A percentile compares a stretch with the other conserved stretches of the same genome.
These are phyloP conservation scores for Silene conica DNA, from an alignment of 148 eudicot genomes.

Conservation along the genomic window DNA sequence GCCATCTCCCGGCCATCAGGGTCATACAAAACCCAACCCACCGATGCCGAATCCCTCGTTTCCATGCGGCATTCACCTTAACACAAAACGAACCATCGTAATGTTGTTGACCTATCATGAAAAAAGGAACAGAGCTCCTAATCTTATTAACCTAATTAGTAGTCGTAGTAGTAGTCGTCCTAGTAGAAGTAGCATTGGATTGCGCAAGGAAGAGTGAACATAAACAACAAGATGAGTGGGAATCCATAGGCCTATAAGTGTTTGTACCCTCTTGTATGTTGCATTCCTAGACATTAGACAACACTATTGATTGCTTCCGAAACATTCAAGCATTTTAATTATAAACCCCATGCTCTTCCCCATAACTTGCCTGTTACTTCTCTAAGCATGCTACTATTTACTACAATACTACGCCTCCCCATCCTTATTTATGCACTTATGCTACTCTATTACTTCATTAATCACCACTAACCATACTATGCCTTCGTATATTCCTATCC, in stretches of 20 bases:
- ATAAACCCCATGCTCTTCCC: conserved; percentile 36
- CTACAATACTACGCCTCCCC: conserved; percentile 1
- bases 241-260: conserved; percentile 5
- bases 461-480: too few species aligned
- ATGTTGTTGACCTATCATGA: too few species aligned
- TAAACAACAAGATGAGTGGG: conserved; percentile 3
- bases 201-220: not conserved
- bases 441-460: too few species aligned
- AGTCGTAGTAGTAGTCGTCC: too few species aligned
- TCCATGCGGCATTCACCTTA: too few species aligned
- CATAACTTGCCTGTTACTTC: conserved; percentile 23
- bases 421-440: conserved; percentile 4
- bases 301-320: conserved; percentile 41
- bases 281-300: conserved; percentile 34
- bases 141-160: too few species aligned
- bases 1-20: too few species aligned
- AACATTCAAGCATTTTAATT: conserved; percentile 38
- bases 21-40: too few species aligned
- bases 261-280: conserved; percentile 4
- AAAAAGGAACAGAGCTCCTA: too few species aligned
- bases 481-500: too few species aligned
- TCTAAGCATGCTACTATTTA: conserved; percentile 31
- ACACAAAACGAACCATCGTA: too few species aligned
- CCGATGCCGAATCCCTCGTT: too few species aligned
- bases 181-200: not conserved